Conservation (phyloP, 768 basidiomycete genomes). For the Suillus subluteus region DNA sequence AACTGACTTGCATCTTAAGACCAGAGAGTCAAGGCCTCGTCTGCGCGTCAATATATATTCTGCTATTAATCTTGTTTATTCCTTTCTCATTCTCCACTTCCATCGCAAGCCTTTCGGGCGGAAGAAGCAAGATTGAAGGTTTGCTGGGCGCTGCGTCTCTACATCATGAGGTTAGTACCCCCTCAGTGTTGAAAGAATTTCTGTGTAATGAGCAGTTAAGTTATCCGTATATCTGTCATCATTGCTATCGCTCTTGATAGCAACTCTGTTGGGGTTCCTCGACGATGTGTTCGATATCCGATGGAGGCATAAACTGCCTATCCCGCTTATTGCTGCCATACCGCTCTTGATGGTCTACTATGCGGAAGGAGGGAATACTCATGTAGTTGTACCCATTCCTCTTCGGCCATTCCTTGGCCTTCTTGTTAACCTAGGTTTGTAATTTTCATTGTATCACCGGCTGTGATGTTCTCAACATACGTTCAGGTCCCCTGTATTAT, state of each 20-base stretch:
- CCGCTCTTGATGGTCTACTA: slow-evolving; percentile 96
- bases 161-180: slow-evolving; percentile 68
- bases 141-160: slow-evolving; percentile 54
- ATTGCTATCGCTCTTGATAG: slow-evolving; percentile 87
- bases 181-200: not conserved
- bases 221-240: slow-evolving; percentile 93
- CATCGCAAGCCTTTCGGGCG: slow-evolving; percentile 50
- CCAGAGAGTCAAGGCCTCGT: slow-evolving; percentile 95
- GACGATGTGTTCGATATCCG: slow-evolving; percentile 99
- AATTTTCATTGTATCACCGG: not conserved
- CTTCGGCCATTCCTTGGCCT: slow-evolving; percentile 73
- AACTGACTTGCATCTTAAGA: slow-evolving; percentile 44
- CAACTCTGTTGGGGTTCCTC: slow-evolving; percentile 92
- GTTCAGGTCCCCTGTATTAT: slow-evolving; percentile 89
- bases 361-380: slow-evolving; percentile 91
- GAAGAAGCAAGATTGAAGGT: slow-evolving; percentile 50
- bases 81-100: slow-evolving; percentile 91
- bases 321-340: slow-evolving; percentile 94
- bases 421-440: slow-evolving; percentile 85
- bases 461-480: slow-evolving; percentile 10
- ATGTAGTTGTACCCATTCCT: slow-evolving; percentile 90
- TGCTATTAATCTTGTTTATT: slow-evolving; percentile 87
- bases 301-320: slow-evolving; percentile 97
- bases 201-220: slow-evolving; percentile 39
- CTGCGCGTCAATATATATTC: slow-evolving; percentile 86